Base-by-base conservation (phyloP, 2,329 filamentous ascomycete genomes). In the Juglanconis juglandina region DNA sequence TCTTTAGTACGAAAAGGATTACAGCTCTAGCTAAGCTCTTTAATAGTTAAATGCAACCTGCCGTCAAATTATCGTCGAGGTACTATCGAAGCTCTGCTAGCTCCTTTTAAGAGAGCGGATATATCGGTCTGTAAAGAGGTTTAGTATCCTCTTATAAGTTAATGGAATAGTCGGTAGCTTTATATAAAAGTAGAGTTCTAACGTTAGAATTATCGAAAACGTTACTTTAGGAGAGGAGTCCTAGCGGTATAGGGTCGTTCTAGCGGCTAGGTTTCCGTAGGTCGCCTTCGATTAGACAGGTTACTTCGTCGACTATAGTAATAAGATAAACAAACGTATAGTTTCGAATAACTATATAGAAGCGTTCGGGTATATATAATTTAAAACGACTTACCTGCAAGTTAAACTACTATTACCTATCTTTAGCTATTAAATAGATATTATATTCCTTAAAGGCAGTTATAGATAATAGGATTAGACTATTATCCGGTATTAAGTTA, bases 1-100 rank as follows among this genome's bases (percentile, higher is more conserved):
- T 64, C 51, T 68, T 67, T 42, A 46, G 59, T 54, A 66, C 44
- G 50, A 68, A 68, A 7, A 66, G 37, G 17, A 66, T 55, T n/a
- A n/a, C 32, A 9, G 47, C 52, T 11, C 39, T 11, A 11, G 39
- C 39, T 41, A 46, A 34, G 41, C 14, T 62, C 8, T 13, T 59
- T 10, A 32, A 61, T 4, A 13, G 46, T 53, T 48, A n/a, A 30
- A 61, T 63, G 24, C 47, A 46, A 5, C 39, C 13, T 52, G 46
- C 47, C 37, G 30, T 7, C 4, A 60, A 24, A 17, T 56, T 56
- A 7, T 56, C n/a, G 10, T 44, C n/a, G 14, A 60, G 4, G 17
- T 56, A 56, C 48, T 58, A 24, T 34, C 37, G 34, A 33, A 63
- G 54, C 50, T 24, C 37, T 34, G 53, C 10, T 46, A 35, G 4